Conservation (phyloP, 768 basidiomycete species). For the Astraeus odoratus region DNA sequence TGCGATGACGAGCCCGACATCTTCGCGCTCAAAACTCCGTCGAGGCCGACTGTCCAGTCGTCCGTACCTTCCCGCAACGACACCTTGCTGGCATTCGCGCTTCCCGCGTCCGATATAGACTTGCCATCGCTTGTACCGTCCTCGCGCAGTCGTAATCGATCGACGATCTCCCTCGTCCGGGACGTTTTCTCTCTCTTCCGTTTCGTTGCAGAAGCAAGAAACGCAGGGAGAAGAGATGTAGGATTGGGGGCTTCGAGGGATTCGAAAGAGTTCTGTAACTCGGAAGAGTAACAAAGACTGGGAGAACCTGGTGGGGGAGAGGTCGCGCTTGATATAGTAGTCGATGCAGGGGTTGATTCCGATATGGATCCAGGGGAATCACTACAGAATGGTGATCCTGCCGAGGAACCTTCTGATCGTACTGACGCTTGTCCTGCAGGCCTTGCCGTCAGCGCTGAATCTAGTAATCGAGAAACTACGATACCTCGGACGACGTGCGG, state of each 20-base stretch:
- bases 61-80: neutral
- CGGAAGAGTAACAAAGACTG: neutral
- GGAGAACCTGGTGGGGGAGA: neutral
- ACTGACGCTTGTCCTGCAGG: neutral
- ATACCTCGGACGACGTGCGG: constrained; percentile 6
- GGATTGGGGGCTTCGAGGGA: constrained; percentile 1
- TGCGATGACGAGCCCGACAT: neutral
- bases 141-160: constrained; percentile 9
- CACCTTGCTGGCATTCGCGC: neutral
- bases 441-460: neutral
- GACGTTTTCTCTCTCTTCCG: constrained; percentile 22
- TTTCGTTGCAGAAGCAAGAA: constrained; percentile 13
- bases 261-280: neutral
- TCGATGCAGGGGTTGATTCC: neutral
- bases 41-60: neutral
- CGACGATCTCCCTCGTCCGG: constrained; percentile 25
- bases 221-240: constrained; percentile 18
- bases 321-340: neutral
- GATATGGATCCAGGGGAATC: neutral
- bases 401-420: neutral
- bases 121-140: neutral
- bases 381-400: neutral
- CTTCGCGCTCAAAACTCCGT: neutral
- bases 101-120: neutral
- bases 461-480: neutral